These are phyloP conservation scores for Aspergillus unguis DNA, from an alignment of 2,329 filamentous ascomycete species.

Conservation along the genomic window DNA sequence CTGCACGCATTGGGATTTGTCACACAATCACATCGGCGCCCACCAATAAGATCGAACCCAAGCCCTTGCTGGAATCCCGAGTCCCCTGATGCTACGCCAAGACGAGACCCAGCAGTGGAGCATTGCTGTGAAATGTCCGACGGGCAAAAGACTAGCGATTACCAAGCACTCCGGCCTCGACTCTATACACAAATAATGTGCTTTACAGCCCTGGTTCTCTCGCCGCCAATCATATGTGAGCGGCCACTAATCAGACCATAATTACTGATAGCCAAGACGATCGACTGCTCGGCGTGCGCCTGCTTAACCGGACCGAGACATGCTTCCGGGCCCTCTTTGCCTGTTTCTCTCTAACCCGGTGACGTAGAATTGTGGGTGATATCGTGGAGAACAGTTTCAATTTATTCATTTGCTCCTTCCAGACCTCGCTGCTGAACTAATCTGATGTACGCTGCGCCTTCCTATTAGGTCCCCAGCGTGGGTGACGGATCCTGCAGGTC, in stretches of 20 bases:
- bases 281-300: background rate
- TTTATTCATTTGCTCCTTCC: constrained; percentile 5
- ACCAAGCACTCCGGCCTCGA: constrained; percentile 6
- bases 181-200: background rate
- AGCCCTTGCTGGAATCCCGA: too few relatives aligned
- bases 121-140: background rate
- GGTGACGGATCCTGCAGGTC: background rate
- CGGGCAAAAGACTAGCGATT: background rate
- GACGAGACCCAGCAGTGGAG: background rate
- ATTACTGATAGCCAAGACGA: constrained; percentile 6
- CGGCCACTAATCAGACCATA: constrained; percentile 7
- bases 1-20: too few relatives aligned
- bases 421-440: constrained; percentile 7
- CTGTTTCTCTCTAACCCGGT: background rate
- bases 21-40: too few relatives aligned
- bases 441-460: background rate
- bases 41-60: too few relatives aligned
- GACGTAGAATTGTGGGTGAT: background rate
- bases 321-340: background rate
- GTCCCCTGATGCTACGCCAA: background rate
- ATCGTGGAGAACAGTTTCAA: background rate
- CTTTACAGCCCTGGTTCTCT: too few relatives aligned
- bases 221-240: background rate
- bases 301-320: background rate
- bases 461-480: background rate